Base-by-base conservation (phyloP, 2,329 filamentous ascomycete species). In the Cladosporium sp. region DNA sequence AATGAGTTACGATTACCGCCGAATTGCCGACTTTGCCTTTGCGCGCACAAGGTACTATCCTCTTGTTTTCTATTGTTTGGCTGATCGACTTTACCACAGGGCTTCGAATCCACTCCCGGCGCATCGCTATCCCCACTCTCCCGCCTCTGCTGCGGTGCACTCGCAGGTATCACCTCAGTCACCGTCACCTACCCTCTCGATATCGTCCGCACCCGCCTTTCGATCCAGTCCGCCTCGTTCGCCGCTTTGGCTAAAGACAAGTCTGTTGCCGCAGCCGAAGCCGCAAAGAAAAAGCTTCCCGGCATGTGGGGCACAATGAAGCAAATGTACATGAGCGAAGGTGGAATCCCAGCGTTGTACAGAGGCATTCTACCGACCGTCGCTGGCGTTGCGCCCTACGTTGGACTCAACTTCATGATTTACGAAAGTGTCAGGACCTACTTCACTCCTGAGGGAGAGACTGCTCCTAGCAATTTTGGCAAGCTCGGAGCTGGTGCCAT, bases 351-450 rank as follows among this genome's bases (percentile, higher is more conserved):
- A 50, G 92, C 92, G 3, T 76, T 98, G n/a, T 98, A 98, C 69
- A 83, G 93, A 56, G 93, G 93, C 52, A 95, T 98, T 58, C 71
- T 96, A 48, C 93, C 93, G 2, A 98, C 93, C 0, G 85, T 98
- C 34, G 89, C 92, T 38, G 93, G 93, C 46, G 93, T 98, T 33
- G 93, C 93, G 38, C 93, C 93, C 60, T 97, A 97, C 68, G 92
- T 98, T 56, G 93, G 93, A 37, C 77, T 98, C 51, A 98, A 98
- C 70, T 98, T 98, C 70, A 97, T 97, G 90, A 89, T 89, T 5
- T 98, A 98, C 72, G 93, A 98, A 70, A 86, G 86, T 45, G 85
- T 91, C 54, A 84, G 93, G 56, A 83, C 84, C 63, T 85, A 86
- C 61, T 78, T 98, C 60, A 98, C 93, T 0, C 86, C 85, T 1